Evolutionary conservation across 768 basidiomycete genomes (phyloP).

Genomic region (Tricholoma saponaceum): DNA sequence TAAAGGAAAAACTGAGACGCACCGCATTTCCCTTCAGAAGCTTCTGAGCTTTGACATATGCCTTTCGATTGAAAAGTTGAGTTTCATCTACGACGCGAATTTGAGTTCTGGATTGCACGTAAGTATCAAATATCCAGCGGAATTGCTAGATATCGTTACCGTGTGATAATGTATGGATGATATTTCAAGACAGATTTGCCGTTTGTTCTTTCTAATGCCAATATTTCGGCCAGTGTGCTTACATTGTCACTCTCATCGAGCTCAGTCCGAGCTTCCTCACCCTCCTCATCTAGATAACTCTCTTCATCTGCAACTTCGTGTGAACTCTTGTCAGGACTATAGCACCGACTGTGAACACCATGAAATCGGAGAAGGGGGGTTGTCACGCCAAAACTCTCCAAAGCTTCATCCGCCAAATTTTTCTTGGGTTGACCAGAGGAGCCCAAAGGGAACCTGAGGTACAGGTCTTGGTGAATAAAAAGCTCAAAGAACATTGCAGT

Average conservation of each 20-base stretch:
- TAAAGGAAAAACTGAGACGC: background rate
- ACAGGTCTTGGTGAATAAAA: background rate
- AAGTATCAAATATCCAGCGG: background rate
- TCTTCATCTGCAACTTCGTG: slow-evolving; percentile 7
- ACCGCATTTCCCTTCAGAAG: slow-evolving; percentile 19
- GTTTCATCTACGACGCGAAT: slow-evolving; percentile 30
- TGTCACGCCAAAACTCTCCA: slow-evolving; percentile 31
- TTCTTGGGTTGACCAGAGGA: slow-evolving; percentile 13
- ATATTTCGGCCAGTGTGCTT: background rate
- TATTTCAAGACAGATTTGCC: slow-evolving; percentile 14
- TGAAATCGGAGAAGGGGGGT: slow-evolving; percentile 32
- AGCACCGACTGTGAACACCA: slow-evolving; percentile 20
- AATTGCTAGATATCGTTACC: slow-evolving; percentile 14
- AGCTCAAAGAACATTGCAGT: background rate
- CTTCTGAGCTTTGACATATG: slow-evolving; percentile 24
- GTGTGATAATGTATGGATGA: slow-evolving; percentile 34
- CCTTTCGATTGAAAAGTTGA: slow-evolving; percentile 20
- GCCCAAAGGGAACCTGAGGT: slow-evolving; percentile 19
- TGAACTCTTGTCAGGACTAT: background rate
- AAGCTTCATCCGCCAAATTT: slow-evolving; percentile 22
- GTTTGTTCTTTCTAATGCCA: slow-evolving; percentile 10
- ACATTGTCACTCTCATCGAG: background rate
- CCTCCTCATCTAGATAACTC: slow-evolving; percentile 6
- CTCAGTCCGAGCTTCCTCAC: background rate
- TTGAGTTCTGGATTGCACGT: slow-evolving; percentile 22